Base-by-base conservation (phyloP, 495 filamentous ascomycete species). In the Lophiostoma macrostomum region DNA sequence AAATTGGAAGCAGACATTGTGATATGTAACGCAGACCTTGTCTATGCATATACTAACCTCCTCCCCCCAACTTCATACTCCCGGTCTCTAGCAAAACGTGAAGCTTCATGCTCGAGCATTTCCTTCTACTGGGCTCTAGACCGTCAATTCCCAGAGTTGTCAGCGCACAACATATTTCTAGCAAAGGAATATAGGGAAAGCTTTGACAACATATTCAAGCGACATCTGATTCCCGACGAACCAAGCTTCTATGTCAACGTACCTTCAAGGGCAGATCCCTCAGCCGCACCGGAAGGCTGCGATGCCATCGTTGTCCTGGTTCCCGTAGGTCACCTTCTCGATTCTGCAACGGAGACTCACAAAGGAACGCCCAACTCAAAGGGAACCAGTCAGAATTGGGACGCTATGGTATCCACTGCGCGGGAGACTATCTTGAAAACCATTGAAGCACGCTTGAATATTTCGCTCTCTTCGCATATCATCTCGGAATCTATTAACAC, bases 231-330 rank as follows among this genome's bases (percentile, higher is more conserved):
- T 10, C 85, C 84, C 2, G 45, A 69, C 1, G 74, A 86, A 28
- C 83, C 82, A 1, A 81, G 76, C 23, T 88, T 88, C 72, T 88
- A 87, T 68, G 75, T 87, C 67, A 86, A 87, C 61, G 82, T 87
- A 3, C 84, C 84, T 0, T 80, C 73, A 24, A 73, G 82, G 14
- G 73, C 86, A 20, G 84, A 88, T 58, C 70, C 80, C 0, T 74
- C 74, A 5, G 85, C 84, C 4, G 82, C 85, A 11, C 85, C 85
- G 0, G 55, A 67, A n/a, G 76, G 75, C 0, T 73, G 74, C 54
- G 84, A 88, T 46, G 64, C 74, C 1, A 66, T 87, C 39, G 78
- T 86, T 24, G 80, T 84, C 0, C 74, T 88, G 13, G 82, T 86
- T 0, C 84, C 84, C 6, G 78, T 84, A 3, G 84, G 84, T 8